Evolutionary conservation across 371 early-diverging fungal species (phyloP), one percentile per base, ranked within the genome.

Genomic region (Mortierella sp.): DNA sequence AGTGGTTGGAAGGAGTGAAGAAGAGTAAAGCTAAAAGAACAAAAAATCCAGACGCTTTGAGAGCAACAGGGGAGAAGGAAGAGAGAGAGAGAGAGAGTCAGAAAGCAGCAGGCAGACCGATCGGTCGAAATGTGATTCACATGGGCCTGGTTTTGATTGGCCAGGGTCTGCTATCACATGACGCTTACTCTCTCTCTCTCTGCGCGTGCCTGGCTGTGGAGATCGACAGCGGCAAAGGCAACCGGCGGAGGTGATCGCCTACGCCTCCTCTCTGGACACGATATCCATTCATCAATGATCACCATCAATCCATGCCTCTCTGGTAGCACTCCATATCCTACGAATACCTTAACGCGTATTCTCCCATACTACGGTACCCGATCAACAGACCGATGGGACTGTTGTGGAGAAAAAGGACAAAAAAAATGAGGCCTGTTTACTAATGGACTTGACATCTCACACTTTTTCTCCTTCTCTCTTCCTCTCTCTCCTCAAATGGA

Each of bases 51-150:
- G 16, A 35, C 16, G 7, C 32, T 35, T 6, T 60, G 60, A 4
- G 29, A 58, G 27, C 27, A 56, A n/a, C 55, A 55, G 24, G 29
- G 29, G 29, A 58, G 63, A 32, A 14, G 16, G 32, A 18, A 35
- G 24, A 56, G 29, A 56, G 27, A 35, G 24, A 56, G 29, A 56
- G 27, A 11, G 54, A 51, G 27, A 11, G 54, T 14, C 54, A 51
- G 54, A 51, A 24, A 56, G 35, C 35, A 27, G 1, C 58, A 56
- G 27, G 27, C 12, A 63, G 35, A 63, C 63, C 63, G 63, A 63
- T 63, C 63, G 63, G 63, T 63, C 27, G 35, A 32, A 18, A 35
- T 4, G 35, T n/a, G 63, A 63, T 63, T 63, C 63, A 63, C 63
- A 35, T 63, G 63, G 63, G 35, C 35, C 63, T 63, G 63, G 16